phyloP scores from a whole-genome alignment of 1,139 yeast genomes.

The Dujonia santamariae region DNA sequence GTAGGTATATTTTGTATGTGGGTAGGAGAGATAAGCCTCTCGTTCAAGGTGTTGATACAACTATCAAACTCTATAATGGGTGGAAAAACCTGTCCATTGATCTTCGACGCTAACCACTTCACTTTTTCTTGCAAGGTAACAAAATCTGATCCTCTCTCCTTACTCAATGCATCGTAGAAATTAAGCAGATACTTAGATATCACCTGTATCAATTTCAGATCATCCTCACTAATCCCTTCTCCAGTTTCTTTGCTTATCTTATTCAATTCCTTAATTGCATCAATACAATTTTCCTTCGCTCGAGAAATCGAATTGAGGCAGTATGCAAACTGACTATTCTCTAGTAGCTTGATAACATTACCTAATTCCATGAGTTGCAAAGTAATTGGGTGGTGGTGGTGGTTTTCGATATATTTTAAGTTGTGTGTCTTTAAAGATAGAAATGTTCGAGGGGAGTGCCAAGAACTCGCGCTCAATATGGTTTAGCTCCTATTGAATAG shows the following conservation, averaged over 20 bases:
- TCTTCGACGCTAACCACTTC: constrained; percentile 44
- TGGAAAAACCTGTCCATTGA: constrained; percentile 26
- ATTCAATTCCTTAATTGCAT: constrained; percentile 26
- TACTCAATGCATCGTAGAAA: constrained; percentile 17
- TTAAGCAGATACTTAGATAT: constrained; percentile 21
- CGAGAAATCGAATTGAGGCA: constrained; percentile 14
- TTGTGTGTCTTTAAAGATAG: no score
- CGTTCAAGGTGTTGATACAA: not conserved
- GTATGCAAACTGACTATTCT: constrained; percentile 14
- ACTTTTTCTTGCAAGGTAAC: constrained; percentile 25
- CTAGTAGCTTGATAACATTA: constrained; percentile 8
- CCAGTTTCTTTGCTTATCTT: constrained; percentile 13
- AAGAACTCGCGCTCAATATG: no score
- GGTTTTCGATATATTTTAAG: no score
- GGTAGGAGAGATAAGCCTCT: not conserved
- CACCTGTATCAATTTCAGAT: constrained; percentile 9
- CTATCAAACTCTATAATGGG: constrained; percentile 28
- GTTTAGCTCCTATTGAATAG: no score
- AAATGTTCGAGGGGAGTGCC: no score
- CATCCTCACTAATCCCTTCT: no score
- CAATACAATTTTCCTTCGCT: constrained; percentile 21
- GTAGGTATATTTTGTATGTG: not conserved
- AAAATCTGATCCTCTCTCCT: no score
- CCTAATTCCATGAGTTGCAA: constrained; percentile 5
- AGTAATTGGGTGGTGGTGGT: no score